Evolutionary conservation across 495 filamentous ascomycete genomes (phyloP), one percentile per base, ranked within the genome.

Genomic region (Thozetella sp.): DNA sequence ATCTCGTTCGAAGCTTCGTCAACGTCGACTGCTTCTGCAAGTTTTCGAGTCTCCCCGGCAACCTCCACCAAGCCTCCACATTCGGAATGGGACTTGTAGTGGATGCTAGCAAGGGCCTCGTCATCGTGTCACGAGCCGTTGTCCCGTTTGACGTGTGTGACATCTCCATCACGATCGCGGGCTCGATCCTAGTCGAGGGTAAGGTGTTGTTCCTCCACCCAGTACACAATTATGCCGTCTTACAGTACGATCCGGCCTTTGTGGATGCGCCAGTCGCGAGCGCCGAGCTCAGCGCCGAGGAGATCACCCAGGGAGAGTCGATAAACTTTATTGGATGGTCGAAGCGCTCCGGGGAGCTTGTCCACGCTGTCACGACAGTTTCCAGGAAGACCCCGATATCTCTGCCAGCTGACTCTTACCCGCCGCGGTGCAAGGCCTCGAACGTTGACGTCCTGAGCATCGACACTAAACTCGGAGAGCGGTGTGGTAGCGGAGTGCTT

Each of bases 31-130:
- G n/a, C n/a, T n/a, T n/a, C n/a, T 97, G 93, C 62, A 88, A 87
- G 19, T 92, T 98, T 88, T 94, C 95, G 97, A 97, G 79, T 93
- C 92, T n/a, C n/a, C n/a, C n/a, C n/a, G n/a, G n/a, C n/a, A n/a
- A n/a, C n/a, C n/a, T n/a, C n/a, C n/a, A n/a, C n/a, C n/a, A n/a
- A n/a, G n/a, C n/a, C n/a, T n/a, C n/a, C n/a, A n/a, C n/a, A n/a
- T n/a, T n/a, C 69, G 96, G 95, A 13, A 96, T 95, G 81, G 95
- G 95, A 1, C 77, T 99, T 34, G 95, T 99, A 10, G 89, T 98
- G 48, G 94, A 99, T 72, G 95, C 95, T 0, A 92, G 95, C 45
- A 93, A 97, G 80, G 95, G 95, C 15, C 82, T 98, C 52, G 96
- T 98, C 15, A 85, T 97, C 20, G 92, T 97, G 26, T 97, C 93